A percentile compares a stretch with the other conserved stretches of the same genome.
Evolutionary conservation across 2,329 filamentous ascomycete genomes (phyloP).

Genomic region (Madurella mycetomatis): DNA sequence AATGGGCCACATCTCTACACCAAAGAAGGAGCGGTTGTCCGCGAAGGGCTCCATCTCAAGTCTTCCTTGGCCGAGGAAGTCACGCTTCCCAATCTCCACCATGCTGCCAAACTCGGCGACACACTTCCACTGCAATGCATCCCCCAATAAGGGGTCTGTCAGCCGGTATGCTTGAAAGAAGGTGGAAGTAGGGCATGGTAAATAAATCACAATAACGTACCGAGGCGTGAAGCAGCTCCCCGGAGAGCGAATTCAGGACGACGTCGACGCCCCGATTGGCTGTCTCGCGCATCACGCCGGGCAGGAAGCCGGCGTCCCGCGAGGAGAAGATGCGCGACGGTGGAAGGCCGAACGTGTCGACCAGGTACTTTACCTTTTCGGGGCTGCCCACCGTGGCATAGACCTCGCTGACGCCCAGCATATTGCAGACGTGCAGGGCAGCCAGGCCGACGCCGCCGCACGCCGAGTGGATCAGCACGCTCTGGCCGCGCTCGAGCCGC

Average conservation of each 20-base stretch:
- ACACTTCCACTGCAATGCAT: conserved; percentile 43
- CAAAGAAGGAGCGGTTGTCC: conserved; percentile 13
- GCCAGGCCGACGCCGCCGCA: conserved; percentile 33
- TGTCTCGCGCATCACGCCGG: conserved; percentile 29
- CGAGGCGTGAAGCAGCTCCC: conserved; percentile 38
- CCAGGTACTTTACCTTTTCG: conserved; percentile 35
- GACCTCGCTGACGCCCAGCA: conserved; percentile 33
- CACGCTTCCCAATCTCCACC: conserved; percentile 18
- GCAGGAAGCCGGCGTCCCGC: conserved; percentile 31
- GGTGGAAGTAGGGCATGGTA: too few species aligned
- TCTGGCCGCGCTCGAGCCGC: conserved; percentile 28
- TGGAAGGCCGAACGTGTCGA: conserved; percentile 28
- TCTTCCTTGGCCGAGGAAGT: conserved; percentile 3
- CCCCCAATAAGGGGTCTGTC: too few species aligned
- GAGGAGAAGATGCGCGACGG: conserved; percentile 34
- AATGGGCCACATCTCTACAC: not conserved
- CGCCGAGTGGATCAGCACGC: conserved; percentile 34
- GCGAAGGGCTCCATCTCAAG: conserved; percentile 15
- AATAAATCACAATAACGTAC: too few species aligned
- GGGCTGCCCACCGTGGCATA: conserved; percentile 35
- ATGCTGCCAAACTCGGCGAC: conserved; percentile 24
- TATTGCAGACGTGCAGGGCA: conserved; percentile 30
- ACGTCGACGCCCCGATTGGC: conserved; percentile 33
- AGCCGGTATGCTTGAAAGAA: too few species aligned
- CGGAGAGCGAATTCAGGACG: conserved; percentile 40